A percentile compares a stretch with the other conserved stretches of the same genome.
Conservation (phyloP, 2,329 filamentous ascomycete genomes). For the Colletotrichum lupini region DNA sequence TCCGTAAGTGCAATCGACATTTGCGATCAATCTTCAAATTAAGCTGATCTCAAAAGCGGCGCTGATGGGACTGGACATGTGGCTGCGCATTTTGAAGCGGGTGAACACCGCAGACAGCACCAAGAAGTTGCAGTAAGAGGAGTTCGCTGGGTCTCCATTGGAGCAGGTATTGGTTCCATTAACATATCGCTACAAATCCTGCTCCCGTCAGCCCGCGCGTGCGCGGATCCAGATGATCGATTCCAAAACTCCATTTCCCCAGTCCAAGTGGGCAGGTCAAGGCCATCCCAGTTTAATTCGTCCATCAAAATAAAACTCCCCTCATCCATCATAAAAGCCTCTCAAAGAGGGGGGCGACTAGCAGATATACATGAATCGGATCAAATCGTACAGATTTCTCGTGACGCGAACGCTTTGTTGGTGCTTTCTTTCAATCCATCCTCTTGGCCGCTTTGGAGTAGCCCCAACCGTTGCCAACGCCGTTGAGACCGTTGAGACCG, state of each 20-base stretch:
- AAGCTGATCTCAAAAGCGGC: conserved; percentile 50
- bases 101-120: conserved; percentile 45
- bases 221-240: not conserved
- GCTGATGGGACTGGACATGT: conserved; percentile 66
- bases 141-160: conserved; percentile 25
- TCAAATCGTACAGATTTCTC: conserved; percentile 16
- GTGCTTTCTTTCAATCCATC: conserved; percentile 50
- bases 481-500: conserved; percentile 53
- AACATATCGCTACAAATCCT: conserved; percentile 23
- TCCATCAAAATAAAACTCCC: conserved; percentile 5
- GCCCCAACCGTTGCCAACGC: conserved; percentile 69
- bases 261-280: conserved; percentile 16
- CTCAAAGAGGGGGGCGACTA: not conserved
- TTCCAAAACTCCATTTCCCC: conserved; percentile 25
- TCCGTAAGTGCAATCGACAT: conserved; percentile 57
- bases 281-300: not conserved
- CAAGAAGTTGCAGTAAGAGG: conserved; percentile 54
- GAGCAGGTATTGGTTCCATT: conserved; percentile 15
- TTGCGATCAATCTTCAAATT: not conserved
- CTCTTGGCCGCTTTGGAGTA: conserved; percentile 68
- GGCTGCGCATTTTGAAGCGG: conserved; percentile 58
- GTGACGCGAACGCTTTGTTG: not conserved
- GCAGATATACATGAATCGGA: conserved; percentile 30
- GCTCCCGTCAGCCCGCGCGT: not conserved
- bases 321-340: not conserved